Evolutionary conservation across 768 basidiomycete species (phyloP).

Genomic region (Lentinula edodes): DNA sequence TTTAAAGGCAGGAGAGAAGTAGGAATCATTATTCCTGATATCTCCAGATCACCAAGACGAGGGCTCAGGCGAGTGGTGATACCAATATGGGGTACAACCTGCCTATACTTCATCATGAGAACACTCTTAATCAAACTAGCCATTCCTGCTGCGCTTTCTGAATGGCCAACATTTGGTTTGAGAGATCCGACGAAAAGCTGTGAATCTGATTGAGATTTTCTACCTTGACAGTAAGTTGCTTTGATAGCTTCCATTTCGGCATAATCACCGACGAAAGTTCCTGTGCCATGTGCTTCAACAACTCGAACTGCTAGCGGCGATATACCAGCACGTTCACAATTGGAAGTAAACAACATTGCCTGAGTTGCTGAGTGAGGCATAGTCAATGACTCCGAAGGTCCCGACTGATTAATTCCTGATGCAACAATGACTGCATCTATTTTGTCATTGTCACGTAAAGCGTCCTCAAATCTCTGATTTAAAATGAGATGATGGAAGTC

Average conservation of each 20-base stretch:
- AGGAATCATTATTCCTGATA: constrained; percentile 1
- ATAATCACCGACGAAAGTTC: constrained; percentile 5
- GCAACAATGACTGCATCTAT: constrained; percentile 6
- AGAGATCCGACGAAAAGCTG: constrained; percentile 2
- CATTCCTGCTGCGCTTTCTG: constrained; percentile 6
- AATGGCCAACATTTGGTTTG: constrained; percentile 7
- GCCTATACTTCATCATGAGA: neutral
- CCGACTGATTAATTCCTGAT: constrained; percentile 6
- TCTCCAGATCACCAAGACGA: constrained; percentile 3
- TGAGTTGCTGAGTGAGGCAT: constrained; percentile 1
- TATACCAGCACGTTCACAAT: constrained; percentile 4
- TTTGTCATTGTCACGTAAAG: constrained; percentile 6
- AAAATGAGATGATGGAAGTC: neutral
- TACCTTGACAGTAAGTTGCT: neutral
- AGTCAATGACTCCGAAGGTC: constrained; percentile 4
- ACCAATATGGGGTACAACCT: constrained; percentile 1
- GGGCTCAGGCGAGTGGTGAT: neutral
- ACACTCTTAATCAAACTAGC: constrained; percentile 3
- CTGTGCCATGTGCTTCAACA: constrained; percentile 4
- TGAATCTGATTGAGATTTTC: neutral
- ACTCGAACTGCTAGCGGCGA: constrained; percentile 6
- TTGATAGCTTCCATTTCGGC: constrained; percentile 8
- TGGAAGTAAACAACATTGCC: neutral
- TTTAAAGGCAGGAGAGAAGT: neutral
- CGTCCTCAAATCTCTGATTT: constrained; percentile 6